Evolutionary conservation across 805 yeast species (phyloP).

Genomic region (Naumovozyma castellii): DNA sequence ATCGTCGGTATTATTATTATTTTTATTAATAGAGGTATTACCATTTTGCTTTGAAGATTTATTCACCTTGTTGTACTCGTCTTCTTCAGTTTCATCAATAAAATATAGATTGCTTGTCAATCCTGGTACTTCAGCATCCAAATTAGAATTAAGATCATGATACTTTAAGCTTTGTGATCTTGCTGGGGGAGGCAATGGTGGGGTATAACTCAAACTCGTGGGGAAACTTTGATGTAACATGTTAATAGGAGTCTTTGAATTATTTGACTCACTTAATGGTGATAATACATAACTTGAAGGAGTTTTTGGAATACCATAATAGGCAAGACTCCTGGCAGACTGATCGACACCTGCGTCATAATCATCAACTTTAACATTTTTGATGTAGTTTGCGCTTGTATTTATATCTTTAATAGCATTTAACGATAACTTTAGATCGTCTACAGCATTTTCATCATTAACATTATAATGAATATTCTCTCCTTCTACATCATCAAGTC

Average conservation of each 20-base stretch:
- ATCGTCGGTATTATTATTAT: slow-evolving; percentile 28
- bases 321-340: too few relatives aligned
- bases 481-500: background rate
- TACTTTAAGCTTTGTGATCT: slow-evolving; percentile 28
- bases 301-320: background rate
- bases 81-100: slow-evolving; percentile 30
- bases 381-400: too few relatives aligned
- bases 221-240: background rate
- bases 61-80: slow-evolving; percentile 19
- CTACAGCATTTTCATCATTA: background rate
- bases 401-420: too few relatives aligned
- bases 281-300: background rate
- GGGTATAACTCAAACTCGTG: background rate
- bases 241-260: background rate
- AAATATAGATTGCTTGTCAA: slow-evolving; percentile 26
- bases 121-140: slow-evolving; percentile 33
- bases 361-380: too few relatives aligned
- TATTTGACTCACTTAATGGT: background rate
- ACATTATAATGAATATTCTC: slow-evolving; percentile 1
- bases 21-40: slow-evolving; percentile 12
- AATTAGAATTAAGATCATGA: slow-evolving; percentile 30
- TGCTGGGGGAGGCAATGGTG: slow-evolving; percentile 17
- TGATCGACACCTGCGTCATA: too few relatives aligned
- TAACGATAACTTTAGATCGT: background rate
- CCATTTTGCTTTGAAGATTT: slow-evolving; percentile 8